These are phyloP conservation scores for Tricholoma terreum DNA, from an alignment of 768 basidiomycete genomes.

Conservation along the genomic window DNA sequence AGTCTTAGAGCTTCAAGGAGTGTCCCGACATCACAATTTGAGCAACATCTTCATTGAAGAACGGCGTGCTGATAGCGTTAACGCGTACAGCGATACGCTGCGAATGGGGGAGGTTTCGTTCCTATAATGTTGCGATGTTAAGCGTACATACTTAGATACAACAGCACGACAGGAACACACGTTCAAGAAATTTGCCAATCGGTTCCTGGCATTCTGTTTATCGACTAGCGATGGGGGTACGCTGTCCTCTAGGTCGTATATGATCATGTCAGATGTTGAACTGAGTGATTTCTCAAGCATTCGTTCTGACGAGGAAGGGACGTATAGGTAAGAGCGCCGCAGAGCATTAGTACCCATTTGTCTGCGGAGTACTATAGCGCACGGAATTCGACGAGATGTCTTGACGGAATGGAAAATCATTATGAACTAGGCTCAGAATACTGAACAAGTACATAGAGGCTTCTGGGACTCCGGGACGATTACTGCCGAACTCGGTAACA, in stretches of 20 bases:
- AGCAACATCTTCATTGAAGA: conserved; percentile 62
- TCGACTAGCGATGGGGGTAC: conserved; percentile 63
- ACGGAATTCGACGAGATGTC: not conserved
- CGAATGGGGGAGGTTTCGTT: conserved; percentile 37
- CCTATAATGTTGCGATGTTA: conserved; percentile 9
- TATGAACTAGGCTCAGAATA: not conserved
- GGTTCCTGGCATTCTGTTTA: conserved; percentile 56
- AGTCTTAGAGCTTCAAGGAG: not conserved
- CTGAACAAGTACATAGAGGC: no score
- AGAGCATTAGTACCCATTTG: conserved; percentile 16
- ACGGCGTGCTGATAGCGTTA: conserved; percentile 63
- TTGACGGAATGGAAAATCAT: not conserved
- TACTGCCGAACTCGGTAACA: not conserved
- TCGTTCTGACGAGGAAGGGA: conserved; percentile 74
- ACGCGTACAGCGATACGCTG: conserved; percentile 67
- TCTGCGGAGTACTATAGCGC: not conserved
- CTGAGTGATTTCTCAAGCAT: conserved; percentile 79
- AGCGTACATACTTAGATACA: not conserved
- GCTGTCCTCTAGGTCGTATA: conserved; percentile 90
- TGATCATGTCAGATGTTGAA: conserved; percentile 65
- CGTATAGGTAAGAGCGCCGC: conserved; percentile 68
- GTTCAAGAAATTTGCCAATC: conserved; percentile 52
- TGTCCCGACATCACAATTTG: conserved; percentile 44
- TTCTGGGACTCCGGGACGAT: not conserved
- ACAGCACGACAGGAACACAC: conserved; percentile 32